A percentile compares a stretch with the other conserved stretches of the same genome.
These are phyloP conservation scores for Ziziphus jujuba DNA, from an alignment of 306 rosid genomes.

Conservation along the genomic window DNA sequence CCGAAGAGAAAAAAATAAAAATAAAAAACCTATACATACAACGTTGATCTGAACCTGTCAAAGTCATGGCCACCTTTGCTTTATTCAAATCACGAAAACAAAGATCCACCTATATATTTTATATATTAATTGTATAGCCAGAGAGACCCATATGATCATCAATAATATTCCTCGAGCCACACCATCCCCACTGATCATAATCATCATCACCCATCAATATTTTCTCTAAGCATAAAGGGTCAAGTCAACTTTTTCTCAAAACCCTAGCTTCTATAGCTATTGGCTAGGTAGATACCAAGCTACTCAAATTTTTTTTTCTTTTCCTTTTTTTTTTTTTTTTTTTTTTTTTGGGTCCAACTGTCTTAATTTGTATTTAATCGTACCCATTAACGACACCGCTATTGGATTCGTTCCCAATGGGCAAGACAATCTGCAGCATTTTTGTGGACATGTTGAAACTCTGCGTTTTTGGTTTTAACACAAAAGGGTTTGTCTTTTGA, in stretches of 20 bases:
- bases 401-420: conserved; percentile 35
- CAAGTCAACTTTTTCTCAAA: conserved; percentile 21
- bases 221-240: background rate
- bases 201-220: background rate
- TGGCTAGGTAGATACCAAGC: too few species aligned
- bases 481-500: background rate
- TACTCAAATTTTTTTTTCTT: too few species aligned
- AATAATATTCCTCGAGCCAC: conserved; percentile 57
- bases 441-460: conserved; percentile 43
- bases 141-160: conserved; percentile 7
- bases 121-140: too few species aligned
- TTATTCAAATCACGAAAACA: conserved; percentile 4
- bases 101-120: too few species aligned
- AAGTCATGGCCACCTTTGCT: conserved; percentile 21
- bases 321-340: too few species aligned
- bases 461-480: background rate
- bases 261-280: too few species aligned
- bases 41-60: conserved; percentile 13
- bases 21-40: conserved; percentile 18
- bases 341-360: too few species aligned
- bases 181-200: conserved; percentile 8
- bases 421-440: conserved; percentile 44
- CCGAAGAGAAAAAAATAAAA: background rate
- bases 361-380: conserved; percentile 38
- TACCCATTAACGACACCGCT: conserved; percentile 29